These are phyloP conservation scores for Suillus alpinus DNA, from an alignment of 768 basidiomycete species.

Conservation along the genomic window DNA sequence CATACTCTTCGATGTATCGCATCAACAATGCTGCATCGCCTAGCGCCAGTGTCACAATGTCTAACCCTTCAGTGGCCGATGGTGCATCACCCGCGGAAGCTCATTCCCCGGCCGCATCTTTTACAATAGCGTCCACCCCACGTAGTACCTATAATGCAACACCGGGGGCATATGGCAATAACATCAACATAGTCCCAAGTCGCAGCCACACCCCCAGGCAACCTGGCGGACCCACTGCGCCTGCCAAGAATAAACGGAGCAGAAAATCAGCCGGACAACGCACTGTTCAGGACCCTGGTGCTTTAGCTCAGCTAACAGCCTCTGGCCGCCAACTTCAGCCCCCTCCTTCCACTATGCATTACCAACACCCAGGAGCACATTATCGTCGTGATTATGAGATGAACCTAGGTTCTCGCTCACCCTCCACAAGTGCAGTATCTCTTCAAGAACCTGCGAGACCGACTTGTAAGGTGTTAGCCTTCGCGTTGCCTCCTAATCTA, in stretches of 20 bases:
- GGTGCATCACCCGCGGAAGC: conserved; percentile 1
- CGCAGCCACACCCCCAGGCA: not conserved
- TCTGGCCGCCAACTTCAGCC: conserved; percentile 9
- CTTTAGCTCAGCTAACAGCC: not conserved
- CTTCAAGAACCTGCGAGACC: conserved; percentile 20
- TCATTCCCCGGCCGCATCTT: not conserved
- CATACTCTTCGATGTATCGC: conserved; percentile 41
- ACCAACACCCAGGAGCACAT: conserved; percentile 4
- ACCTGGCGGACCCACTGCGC: not conserved
- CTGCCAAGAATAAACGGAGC: conserved; percentile 7
- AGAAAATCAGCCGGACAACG: conserved; percentile 14
- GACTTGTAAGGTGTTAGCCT: conserved; percentile 28
- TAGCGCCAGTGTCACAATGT: not conserved
- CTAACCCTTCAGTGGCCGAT: conserved; percentile 7
- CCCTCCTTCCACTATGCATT: conserved; percentile 2
- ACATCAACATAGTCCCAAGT: conserved; percentile 6
- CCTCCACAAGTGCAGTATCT: not conserved
- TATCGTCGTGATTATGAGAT: conserved; percentile 19
- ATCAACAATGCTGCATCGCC: conserved; percentile 13
- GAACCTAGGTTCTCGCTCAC: not conserved
- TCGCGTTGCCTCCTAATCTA: not conserved
- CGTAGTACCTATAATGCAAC: not conserved
- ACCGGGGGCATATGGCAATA: conserved; percentile 2
- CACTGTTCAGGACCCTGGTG: not conserved
- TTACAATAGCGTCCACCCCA: conserved; percentile 2